Percentiles rank a stretch among this genome's conserved stretches.
phyloP scores from a whole-genome alignment of 495 filamentous ascomycete species.

The Trichoderma reesei region DNA sequence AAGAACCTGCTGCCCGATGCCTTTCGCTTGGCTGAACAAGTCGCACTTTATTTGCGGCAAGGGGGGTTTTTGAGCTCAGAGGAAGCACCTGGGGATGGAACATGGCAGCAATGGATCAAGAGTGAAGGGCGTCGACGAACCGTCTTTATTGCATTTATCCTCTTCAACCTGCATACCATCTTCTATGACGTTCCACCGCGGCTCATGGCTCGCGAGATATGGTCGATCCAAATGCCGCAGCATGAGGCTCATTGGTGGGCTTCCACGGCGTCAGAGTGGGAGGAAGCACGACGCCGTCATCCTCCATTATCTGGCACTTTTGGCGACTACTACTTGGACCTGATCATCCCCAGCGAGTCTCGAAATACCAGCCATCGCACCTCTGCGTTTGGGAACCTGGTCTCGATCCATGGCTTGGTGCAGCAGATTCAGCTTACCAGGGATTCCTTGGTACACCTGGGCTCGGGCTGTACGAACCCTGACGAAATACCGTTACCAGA shows the following conservation, averaged over 20 bases:
- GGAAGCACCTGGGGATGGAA: slow-evolving; percentile 21
- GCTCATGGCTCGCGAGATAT: slow-evolving; percentile 17
- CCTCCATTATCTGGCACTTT: neutral
- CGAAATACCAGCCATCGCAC: slow-evolving; percentile 28
- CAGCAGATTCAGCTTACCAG: slow-evolving; percentile 30
- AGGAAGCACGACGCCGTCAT: slow-evolving; percentile 15
- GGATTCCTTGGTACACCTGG: neutral
- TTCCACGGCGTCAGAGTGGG: slow-evolving; percentile 42
- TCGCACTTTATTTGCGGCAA: slow-evolving; percentile 37
- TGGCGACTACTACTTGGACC: neutral
- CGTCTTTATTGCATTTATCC: slow-evolving; percentile 44
- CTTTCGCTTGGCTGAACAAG: slow-evolving; percentile 39
- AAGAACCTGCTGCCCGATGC: slow-evolving; percentile 41
- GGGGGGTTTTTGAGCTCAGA: slow-evolving; percentile 20
- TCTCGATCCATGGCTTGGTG: slow-evolving; percentile 44
- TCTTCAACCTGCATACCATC: slow-evolving; percentile 46
- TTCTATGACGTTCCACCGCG: slow-evolving; percentile 47
- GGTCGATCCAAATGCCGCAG: slow-evolving; percentile 22
- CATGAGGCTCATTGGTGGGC: slow-evolving; percentile 32
- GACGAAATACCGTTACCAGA: neutral
- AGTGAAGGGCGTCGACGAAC: slow-evolving; percentile 42
- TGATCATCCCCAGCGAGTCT: neutral
- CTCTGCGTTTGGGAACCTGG: neutral
- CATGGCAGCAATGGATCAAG: slow-evolving; percentile 43
- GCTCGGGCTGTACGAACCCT: neutral